Conservation (phyloP, 2,329 filamentous ascomycete species). For the Mycosphaerelloides madeirae region DNA sequence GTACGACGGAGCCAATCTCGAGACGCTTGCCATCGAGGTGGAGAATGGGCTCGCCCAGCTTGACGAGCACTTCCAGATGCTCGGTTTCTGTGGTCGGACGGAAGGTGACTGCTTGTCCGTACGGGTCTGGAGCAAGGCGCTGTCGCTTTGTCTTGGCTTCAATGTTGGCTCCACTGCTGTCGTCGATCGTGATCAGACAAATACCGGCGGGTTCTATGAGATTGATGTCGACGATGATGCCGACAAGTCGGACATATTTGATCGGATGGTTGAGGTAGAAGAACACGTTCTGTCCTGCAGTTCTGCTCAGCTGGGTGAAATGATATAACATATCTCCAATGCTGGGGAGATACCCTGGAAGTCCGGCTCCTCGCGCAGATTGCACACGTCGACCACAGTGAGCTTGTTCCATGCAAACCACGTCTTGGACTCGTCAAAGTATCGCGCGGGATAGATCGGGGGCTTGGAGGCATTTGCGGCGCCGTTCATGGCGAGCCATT, state of each 20-base stretch:
- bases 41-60: slow-evolving; percentile 42
- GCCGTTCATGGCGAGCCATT: slow-evolving; percentile 31
- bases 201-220: slow-evolving; percentile 35
- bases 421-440: slow-evolving; percentile 57
- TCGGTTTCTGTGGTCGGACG: slow-evolving; percentile 35
- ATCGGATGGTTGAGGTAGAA: slow-evolving; percentile 53
- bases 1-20: slow-evolving; percentile 49
- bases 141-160: slow-evolving; percentile 50
- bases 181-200: slow-evolving; percentile 53
- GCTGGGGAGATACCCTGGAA: slow-evolving; percentile 42
- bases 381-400: slow-evolving; percentile 52
- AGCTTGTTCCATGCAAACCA: slow-evolving; percentile 61
- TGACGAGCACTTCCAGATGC: slow-evolving; percentile 36
- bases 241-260: slow-evolving; percentile 44
- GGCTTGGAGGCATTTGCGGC: slow-evolving; percentile 4
- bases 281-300: slow-evolving; percentile 51
- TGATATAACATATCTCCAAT: background rate
- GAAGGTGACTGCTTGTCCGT: slow-evolving; percentile 18
- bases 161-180: slow-evolving; percentile 56
- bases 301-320: background rate
- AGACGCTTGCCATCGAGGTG: slow-evolving; percentile 33
- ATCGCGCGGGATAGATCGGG: slow-evolving; percentile 53
- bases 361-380: slow-evolving; percentile 42
- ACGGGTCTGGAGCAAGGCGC: background rate
- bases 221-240: slow-evolving; percentile 41